Base-by-base conservation (phyloP, 768 basidiomycete species). In the Exsudoporus frostii region DNA sequence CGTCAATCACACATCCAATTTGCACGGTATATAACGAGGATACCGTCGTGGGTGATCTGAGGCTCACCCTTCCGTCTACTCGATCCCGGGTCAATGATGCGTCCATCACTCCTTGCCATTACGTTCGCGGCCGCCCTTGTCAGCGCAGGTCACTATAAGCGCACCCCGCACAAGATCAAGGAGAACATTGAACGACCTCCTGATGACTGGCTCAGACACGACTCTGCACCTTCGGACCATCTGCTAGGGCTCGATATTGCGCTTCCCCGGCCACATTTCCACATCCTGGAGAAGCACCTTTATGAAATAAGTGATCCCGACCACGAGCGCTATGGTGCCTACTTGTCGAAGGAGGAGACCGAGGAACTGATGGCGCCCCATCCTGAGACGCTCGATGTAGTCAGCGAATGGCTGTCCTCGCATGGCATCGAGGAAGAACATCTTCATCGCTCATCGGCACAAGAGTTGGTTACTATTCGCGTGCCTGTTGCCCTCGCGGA, bases 401-500 rank as follows among this genome's bases (percentile, higher is more conserved):
- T 90, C 30, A 73, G 80, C 34, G 75, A 78, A 57, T 90, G 88
- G 87, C 72, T 90, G 14, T 71, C 70, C 0, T 74, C 73, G 3
- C 76, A 85, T 52, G 85, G 82, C 30, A 68, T 89, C 25, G 54
- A 61, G 15, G 78, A 79, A 40, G 64, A 73, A 37, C 74, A 79
- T 50, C 58, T 82, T 20, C 56, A 69, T 38, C 79, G 81, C 9
- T 86, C 87, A 11, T 76, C 84, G 3, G 85, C 86, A 0, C 76
- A 79, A 44, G 88, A 89, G 56, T 90, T 86, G 88, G 71, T 88
- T 13, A 81, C 74, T 7, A 64, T 88, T 37, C 79, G 67, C 13
- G 70, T 88, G 7, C 79, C 86, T 0, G 75, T 90, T 41, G 59
- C 70, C 32, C 56, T 82, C 24, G 87, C 82, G 0, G 88, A 90